These are phyloP conservation scores for Mycena belliarum DNA, from an alignment of 768 basidiomycete species.

Conservation along the genomic window DNA sequence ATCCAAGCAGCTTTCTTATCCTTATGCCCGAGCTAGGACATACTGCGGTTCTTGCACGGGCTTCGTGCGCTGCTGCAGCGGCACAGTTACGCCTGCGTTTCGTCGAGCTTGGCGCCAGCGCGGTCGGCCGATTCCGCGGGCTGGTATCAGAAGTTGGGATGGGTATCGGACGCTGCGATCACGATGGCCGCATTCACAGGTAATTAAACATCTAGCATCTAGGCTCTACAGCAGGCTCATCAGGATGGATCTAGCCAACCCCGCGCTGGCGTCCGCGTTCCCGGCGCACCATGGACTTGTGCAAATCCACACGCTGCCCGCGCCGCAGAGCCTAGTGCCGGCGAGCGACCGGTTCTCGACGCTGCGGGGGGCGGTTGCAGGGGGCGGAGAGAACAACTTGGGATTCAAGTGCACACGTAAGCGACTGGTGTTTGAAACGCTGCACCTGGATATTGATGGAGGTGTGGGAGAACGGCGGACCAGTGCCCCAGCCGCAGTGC, in stretches of 20 bases:
- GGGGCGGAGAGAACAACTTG: slow-evolving; percentile 93
- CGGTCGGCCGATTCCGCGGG: slow-evolving; percentile 56
- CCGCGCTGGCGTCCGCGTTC: slow-evolving; percentile 71
- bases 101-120: slow-evolving; percentile 66
- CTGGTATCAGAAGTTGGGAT: slow-evolving; percentile 79
- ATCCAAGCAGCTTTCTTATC: neutral
- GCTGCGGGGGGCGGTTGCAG: slow-evolving; percentile 67
- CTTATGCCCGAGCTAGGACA: slow-evolving; percentile 45
- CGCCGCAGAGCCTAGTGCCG: slow-evolving; percentile 69
- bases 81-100: slow-evolving; percentile 62
- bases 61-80: slow-evolving; percentile 63
- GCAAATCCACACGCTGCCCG: slow-evolving; percentile 68
- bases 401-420: slow-evolving; percentile 92
- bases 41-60: slow-evolving; percentile 71
- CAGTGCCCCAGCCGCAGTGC: slow-evolving; percentile 38
- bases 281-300: slow-evolving; percentile 87
- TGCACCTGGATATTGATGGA: slow-evolving; percentile 87
- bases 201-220: slow-evolving; percentile 36
- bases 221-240: neutral
- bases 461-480: slow-evolving; percentile 78
- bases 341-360: slow-evolving; percentile 83
- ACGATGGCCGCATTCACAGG: slow-evolving; percentile 80
- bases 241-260: slow-evolving; percentile 55
- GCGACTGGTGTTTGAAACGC: slow-evolving; percentile 84
- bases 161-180: slow-evolving; percentile 76